phyloP scores from a whole-genome alignment of 345 rosid genomes.

The Excoecaria agallocha region DNA sequence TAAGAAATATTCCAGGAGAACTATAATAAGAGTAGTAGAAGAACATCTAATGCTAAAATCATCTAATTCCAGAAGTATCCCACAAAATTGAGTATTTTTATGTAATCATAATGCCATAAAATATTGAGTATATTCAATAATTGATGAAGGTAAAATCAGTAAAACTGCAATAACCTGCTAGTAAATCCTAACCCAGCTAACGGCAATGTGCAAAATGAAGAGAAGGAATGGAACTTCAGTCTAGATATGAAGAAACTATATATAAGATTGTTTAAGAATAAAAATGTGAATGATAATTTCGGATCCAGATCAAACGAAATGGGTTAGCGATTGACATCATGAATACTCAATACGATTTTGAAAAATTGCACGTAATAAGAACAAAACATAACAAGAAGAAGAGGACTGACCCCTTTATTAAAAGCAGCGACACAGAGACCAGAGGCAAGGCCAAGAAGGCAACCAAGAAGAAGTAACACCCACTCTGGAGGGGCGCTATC shows the following conservation, averaged over 20 bases:
- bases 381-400: neutral
- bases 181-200: neutral
- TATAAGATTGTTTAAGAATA: neutral
- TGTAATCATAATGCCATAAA: too few relatives aligned
- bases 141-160: neutral
- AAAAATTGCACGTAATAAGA: neutral
- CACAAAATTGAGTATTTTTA: neutral
- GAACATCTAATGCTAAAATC: constrained; percentile 11
- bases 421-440: constrained; percentile 93
- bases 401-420: constrained; percentile 64
- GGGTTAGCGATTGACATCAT: neutral
- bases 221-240: neutral
- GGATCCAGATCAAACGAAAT: constrained; percentile 9
- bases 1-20: constrained; percentile 9
- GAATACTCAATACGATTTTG: neutral
- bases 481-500: constrained; percentile 94
- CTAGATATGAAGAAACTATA: neutral
- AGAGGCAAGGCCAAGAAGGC: constrained; percentile 87
- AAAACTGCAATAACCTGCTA: neutral
- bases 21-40: too few relatives aligned
- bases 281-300: neutral
- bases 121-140: neutral
- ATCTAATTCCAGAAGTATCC: too few relatives aligned
- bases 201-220: neutral
- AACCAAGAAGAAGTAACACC: constrained; percentile 85